Percentiles rank a stretch among this genome's conserved stretches.
phyloP scores from a whole-genome alignment of 805 yeast genomes.

The Torulaspora quercuum region DNA sequence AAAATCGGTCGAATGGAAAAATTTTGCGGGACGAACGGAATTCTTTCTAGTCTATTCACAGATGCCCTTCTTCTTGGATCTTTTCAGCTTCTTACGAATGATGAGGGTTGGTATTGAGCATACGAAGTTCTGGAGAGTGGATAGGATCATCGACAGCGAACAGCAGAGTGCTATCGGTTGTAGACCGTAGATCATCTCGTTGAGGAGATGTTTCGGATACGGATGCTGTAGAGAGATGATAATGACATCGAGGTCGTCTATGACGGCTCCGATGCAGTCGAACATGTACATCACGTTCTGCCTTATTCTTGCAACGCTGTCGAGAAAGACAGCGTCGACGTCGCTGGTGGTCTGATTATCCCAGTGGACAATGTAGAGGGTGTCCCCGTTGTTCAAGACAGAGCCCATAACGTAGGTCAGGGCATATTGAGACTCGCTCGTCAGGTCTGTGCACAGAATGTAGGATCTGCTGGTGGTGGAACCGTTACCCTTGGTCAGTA shows the following conservation, averaged over 20 bases:
- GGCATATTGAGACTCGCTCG: slow-evolving; percentile 79
- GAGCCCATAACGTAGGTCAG: slow-evolving; percentile 88
- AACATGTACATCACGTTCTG: slow-evolving; percentile 27
- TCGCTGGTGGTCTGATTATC: slow-evolving; percentile 16
- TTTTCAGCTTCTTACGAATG: slow-evolving; percentile 33
- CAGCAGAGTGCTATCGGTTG: slow-evolving; percentile 34
- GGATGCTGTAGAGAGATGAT: slow-evolving; percentile 38
- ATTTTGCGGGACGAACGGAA: slow-evolving; percentile 12
- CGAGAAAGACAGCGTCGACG: slow-evolving; percentile 10
- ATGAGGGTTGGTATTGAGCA: slow-evolving; percentile 36
- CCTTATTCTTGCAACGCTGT: slow-evolving; percentile 21
- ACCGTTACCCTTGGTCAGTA: slow-evolving; percentile 19
- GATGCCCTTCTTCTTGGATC: slow-evolving; percentile 31
- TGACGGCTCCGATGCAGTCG: slow-evolving; percentile 30
- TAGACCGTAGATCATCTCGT: slow-evolving; percentile 37
- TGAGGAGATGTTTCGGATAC: slow-evolving; percentile 40
- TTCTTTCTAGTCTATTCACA: slow-evolving; percentile 16
- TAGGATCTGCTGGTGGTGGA: slow-evolving; percentile 47
- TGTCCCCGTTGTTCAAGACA: slow-evolving; percentile 76
- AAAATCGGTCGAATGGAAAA: no score
- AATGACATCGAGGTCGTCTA: slow-evolving; percentile 32
- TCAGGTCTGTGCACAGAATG: slow-evolving; percentile 74
- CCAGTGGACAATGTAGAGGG: slow-evolving; percentile 59
- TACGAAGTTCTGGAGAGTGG: slow-evolving; percentile 33
- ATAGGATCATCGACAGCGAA: slow-evolving; percentile 30